Evolutionary conservation across 345 rosid genomes (phyloP), one percentile per base, ranked within the genome.

Genomic region (Aegle marmelos): DNA sequence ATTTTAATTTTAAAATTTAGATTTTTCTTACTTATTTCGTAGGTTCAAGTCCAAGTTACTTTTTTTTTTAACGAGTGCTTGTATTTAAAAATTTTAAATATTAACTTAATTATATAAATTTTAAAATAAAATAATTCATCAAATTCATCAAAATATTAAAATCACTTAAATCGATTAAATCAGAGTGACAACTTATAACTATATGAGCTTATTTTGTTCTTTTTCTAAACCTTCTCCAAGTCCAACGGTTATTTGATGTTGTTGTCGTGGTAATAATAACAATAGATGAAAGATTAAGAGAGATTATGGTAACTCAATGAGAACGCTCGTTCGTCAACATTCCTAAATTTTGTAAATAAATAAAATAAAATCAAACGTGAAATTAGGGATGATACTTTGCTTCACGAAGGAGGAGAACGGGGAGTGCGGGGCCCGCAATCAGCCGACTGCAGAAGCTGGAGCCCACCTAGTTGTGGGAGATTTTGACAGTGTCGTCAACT

Each of bases 361-460:
- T 4, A 36, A 36, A 25, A 22, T 1, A 45, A 4, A 8, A 76
- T n/a, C 24, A 41, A 57, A 33, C 9, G 25, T 27, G 25, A 19
- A 30, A 22, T 22, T 33, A 45, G 33, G 41, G 60, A 79, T 61
- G 37, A 83, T 81, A 58, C 87, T 63, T 86, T 86, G 79, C 89
- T 84, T 86, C 62, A n/a, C 0, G 25, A 61, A 63, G 71, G 76
- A 65, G 82, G 77, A 75, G 74, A 73, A 67, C 0, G 31, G 58
- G 63, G 28, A 1, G 9, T 33, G 22, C 57, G 21, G 64, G 75
- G 70, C 41, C 75, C 78, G 58, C 33, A 30, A 37, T 2, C 6
- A 54, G 63, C 48, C 34, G 68, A 66, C 70, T 57, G 36, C 48
- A 34, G 41, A 59, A 0, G 9, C 31, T 6, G 70, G 75, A 45